A percentile compares a stretch with the other conserved stretches of the same genome.
These are phyloP conservation scores for Phyllosticta capitalensis DNA, from an alignment of 2,329 filamentous ascomycete species.

Conservation along the genomic window DNA sequence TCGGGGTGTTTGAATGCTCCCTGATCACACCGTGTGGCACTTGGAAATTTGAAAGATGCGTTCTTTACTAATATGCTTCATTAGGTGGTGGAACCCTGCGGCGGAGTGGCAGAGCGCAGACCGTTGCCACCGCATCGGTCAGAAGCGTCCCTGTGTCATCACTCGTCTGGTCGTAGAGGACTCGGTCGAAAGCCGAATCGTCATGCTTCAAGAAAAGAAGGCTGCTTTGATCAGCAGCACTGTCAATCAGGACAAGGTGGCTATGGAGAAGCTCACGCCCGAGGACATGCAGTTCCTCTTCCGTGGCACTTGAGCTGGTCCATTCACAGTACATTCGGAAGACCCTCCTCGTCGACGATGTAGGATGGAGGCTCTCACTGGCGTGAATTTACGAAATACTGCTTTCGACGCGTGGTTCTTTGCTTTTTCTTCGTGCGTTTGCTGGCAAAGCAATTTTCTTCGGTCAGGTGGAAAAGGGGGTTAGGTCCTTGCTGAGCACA, in stretches of 20 bases:
- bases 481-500: background rate
- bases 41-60: too few species aligned
- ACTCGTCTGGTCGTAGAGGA: constrained; percentile 94
- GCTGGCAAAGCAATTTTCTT: background rate
- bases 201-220: constrained; percentile 96
- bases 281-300: constrained; percentile 97
- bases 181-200: constrained; percentile 91
- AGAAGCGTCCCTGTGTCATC: constrained; percentile 86
- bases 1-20: background rate
- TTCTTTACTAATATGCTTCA: constrained; percentile 18
- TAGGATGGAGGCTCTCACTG: background rate
- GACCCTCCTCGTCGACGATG: background rate
- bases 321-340: background rate
- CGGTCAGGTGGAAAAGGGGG: background rate
- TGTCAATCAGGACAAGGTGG: constrained; percentile 83
- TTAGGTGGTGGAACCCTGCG: constrained; percentile 99
- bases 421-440: background rate
- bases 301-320: constrained; percentile 44
- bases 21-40: background rate
- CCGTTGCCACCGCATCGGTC: constrained; percentile 76
- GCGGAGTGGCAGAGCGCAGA: constrained; percentile 98
- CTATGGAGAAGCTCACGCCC: constrained; percentile 81
- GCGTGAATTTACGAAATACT: background rate
- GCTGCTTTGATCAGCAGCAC: constrained; percentile 96
- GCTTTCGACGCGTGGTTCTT: background rate